These are phyloP conservation scores for Sporopachydermia lactativora DNA, from an alignment of 805 yeast species.

Conservation along the genomic window DNA sequence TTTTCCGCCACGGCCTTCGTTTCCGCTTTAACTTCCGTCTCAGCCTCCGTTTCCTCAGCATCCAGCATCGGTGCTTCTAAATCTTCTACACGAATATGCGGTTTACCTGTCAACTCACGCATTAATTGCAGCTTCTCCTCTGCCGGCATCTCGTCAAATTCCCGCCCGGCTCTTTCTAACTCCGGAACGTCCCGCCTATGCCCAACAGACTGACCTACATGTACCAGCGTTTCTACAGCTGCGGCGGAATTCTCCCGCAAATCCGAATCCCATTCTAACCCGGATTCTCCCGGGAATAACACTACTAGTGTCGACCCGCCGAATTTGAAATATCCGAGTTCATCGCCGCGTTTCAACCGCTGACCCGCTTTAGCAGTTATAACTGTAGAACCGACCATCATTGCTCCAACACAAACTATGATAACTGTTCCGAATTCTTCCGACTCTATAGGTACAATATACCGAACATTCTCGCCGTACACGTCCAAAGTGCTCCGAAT, in stretches of 20 bases:
- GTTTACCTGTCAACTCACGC: neutral
- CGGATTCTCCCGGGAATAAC: constrained; percentile 34
- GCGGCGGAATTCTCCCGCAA: constrained; percentile 49
- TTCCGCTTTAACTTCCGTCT: neutral
- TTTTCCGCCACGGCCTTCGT: too few species aligned
- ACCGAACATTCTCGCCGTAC: constrained; percentile 81
- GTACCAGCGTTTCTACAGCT: constrained; percentile 66
- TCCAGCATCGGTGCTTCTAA: too few species aligned
- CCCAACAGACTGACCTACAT: constrained; percentile 89
- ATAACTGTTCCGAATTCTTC: constrained; percentile 65
- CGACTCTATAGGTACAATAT: constrained; percentile 63
- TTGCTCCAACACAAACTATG: constrained; percentile 83
- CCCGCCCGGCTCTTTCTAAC: constrained; percentile 30
- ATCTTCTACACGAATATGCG: neutral
- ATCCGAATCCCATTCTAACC: constrained; percentile 58
- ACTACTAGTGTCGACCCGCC: constrained; percentile 85
- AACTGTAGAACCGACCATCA: constrained; percentile 94
- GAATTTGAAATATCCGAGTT: constrained; percentile 87
- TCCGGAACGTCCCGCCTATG: constrained; percentile 43
- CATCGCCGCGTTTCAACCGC: constrained; percentile 52
- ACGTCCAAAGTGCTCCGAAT: constrained; percentile 79
- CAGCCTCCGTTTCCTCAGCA: too few species aligned
- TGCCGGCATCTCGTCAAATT: constrained; percentile 26
- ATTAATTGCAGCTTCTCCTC: neutral
- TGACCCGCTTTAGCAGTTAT: constrained; percentile 53